Base-by-base conservation (phyloP, 352 stramenopile genomes). In the Phytopythium kandeliae region DNA sequence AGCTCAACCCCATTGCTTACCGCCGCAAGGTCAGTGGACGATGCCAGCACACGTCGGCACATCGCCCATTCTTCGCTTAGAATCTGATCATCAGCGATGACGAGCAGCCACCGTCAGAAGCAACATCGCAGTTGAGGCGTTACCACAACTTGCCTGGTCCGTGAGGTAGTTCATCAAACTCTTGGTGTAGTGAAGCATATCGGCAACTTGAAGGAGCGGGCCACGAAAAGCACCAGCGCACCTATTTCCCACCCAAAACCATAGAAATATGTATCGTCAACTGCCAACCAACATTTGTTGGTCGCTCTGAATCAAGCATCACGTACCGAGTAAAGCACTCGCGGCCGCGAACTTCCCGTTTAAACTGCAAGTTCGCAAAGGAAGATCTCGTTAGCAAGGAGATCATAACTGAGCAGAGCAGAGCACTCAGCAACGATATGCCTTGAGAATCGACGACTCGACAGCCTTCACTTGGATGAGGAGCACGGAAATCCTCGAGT, bases 151-250 rank as follows among this genome's bases (percentile, higher is more conserved):
- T 63, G 86, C 78, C 68, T 88, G 78, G 48, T 71, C 82, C 10
- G 71, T 71, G 22, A 92, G 67, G 55, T 89, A 92, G 26, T 64
- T 71, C 19, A 89, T 55, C 19, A 92, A 57, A 28, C 67, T 73
- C 47, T 84, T 78, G 0, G 78, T 85, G 55, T 84, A 92, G 49
- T 92, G 78, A 12, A 90, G 69, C 81, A 92, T 92, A 43, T 81
- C 67, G 28, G 73, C 67, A 10, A 86, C 43, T 38, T 70, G 64
- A n/a, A 90, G 51, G 0, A 89, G 57, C 15, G 74, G 50, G 15
- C 58, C 45, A 12, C 71, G 69, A 22, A 88, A 46, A 0, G 76
- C 62, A 6, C 48, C 42, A 51, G 86, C 61, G 10, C 80, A 77
- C 4, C 79, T 85, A 4, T 10, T 24, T 9, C 2, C 19, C 34